These are phyloP conservation scores for Gracilaria vermiculophylla DNA, from an alignment of 23 red algal species.

Conservation along the genomic window DNA sequence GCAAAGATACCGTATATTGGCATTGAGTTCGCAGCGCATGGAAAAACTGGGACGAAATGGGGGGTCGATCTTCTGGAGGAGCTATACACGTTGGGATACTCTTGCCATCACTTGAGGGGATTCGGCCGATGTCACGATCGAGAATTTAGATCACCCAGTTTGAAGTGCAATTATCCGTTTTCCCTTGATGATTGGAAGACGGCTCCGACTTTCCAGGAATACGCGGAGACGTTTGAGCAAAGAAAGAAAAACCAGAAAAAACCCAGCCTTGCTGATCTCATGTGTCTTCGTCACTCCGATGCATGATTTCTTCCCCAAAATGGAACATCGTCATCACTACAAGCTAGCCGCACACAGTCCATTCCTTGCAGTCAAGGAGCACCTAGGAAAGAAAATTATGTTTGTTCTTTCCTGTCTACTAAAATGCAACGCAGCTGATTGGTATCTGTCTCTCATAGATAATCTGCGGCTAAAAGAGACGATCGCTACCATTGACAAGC, in stretches of 20 bases:
- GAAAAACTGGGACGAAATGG: slow-evolving; percentile 20
- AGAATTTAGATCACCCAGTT: slow-evolving; percentile 24
- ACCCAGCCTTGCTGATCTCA: neutral
- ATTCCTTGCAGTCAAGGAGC: too few relatives aligned
- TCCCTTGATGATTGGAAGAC: slow-evolving; percentile 1
- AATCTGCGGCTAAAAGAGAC: too few relatives aligned
- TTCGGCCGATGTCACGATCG: slow-evolving; percentile 52
- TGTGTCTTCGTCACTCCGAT: neutral
- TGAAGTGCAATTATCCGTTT: slow-evolving; percentile 63
- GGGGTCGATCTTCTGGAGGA: slow-evolving; percentile 52
- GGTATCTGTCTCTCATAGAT: too few relatives aligned
- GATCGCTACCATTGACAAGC: too few relatives aligned
- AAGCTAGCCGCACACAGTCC: too few relatives aligned
- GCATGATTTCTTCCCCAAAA: neutral
- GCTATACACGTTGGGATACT: slow-evolving; percentile 5
- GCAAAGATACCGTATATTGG: slow-evolving; percentile 34
- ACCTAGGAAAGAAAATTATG: too few relatives aligned
- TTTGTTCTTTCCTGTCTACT: too few relatives aligned
- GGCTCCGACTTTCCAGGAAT: slow-evolving; percentile 50
- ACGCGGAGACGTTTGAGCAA: slow-evolving; percentile 31
- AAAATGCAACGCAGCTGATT: too few relatives aligned
- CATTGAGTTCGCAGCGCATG: slow-evolving; percentile 46
- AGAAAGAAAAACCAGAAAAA: neutral
- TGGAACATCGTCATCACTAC: too few relatives aligned
- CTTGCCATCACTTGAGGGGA: slow-evolving; percentile 52